phyloP scores from a whole-genome alignment of 225 moss, liverwort and hornwort genomes.

The Straminergon stramineum region DNA sequence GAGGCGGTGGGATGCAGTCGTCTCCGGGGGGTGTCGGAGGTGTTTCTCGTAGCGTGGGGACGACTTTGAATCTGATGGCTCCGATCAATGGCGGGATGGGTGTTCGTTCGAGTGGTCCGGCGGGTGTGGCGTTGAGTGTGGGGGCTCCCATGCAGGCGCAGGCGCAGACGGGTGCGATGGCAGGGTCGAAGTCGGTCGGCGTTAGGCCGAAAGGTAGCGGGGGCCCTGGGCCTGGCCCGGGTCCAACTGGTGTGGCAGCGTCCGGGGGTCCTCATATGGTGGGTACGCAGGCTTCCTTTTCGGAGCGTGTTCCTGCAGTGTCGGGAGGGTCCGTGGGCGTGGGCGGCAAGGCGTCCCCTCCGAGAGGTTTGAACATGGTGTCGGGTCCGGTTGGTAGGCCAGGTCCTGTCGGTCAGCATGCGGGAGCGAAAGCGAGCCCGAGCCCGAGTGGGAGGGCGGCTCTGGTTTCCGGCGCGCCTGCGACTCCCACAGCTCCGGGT shows the following conservation, averaged over 20 bases:
- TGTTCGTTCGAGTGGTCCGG: conserved; percentile 27
- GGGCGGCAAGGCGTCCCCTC: conserved; percentile 24
- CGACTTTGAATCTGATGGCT: conserved; percentile 42
- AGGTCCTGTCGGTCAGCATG: conserved; percentile 19
- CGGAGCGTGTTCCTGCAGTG: conserved; percentile 34
- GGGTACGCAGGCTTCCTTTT: conserved; percentile 21
- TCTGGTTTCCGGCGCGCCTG: conserved; percentile 41
- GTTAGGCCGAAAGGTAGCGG: conserved; percentile 27
- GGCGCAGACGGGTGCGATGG: conserved; percentile 10
- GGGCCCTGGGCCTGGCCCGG: background rate
- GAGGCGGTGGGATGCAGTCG: conserved; percentile 12
- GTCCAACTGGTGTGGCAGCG: background rate
- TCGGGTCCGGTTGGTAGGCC: conserved; percentile 33
- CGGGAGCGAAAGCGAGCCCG: conserved; percentile 29
- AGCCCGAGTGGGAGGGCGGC: conserved; percentile 27
- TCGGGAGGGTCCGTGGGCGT: conserved; percentile 9
- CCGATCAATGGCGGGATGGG: conserved; percentile 17
- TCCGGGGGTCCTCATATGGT: background rate
- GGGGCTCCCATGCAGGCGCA: conserved; percentile 2
- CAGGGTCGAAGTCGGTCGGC: conserved; percentile 24
- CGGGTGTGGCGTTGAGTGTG: background rate
- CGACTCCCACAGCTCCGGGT: conserved; percentile 31
- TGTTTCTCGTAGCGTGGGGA: conserved; percentile 31
- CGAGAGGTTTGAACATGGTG: conserved; percentile 26
- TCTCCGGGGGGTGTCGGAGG: conserved; percentile 16